These are phyloP conservation scores for Scedosporium apiospermum DNA, from an alignment of 2,329 filamentous ascomycete genomes.

Conservation along the genomic window DNA sequence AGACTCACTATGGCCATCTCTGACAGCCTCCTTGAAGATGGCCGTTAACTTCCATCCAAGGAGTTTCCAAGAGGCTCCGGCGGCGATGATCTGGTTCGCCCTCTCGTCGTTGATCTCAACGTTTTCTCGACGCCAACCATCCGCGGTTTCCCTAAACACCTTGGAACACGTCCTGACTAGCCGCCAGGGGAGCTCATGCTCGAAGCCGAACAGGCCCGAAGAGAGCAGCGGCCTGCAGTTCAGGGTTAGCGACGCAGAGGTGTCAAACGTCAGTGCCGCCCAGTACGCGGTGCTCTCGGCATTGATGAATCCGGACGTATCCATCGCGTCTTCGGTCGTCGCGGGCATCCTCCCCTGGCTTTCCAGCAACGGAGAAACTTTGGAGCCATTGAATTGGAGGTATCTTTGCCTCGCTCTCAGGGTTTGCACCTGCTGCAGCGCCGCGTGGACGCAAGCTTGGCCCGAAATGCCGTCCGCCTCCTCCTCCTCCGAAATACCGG, in stretches of 20 bases:
- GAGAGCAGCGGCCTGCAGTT: slow-evolving; percentile 28
- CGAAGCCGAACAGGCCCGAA: slow-evolving; percentile 24
- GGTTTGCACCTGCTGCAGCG: slow-evolving; percentile 29
- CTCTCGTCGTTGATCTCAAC: slow-evolving; percentile 20
- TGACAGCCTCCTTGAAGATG: slow-evolving; percentile 21
- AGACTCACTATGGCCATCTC: slow-evolving; percentile 21
- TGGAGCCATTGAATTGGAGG: slow-evolving; percentile 28
- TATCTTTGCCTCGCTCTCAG: slow-evolving; percentile 27
- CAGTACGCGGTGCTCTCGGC: slow-evolving; percentile 30
- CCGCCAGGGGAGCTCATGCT: slow-evolving; percentile 19
- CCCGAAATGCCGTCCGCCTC: slow-evolving; percentile 28
- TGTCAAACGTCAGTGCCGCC: slow-evolving; percentile 31
- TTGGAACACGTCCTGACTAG: slow-evolving; percentile 18
- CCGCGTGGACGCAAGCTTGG: slow-evolving; percentile 28
- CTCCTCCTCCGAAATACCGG: slow-evolving; percentile 28
- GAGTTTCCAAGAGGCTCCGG: slow-evolving; percentile 19
- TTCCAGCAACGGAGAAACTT: slow-evolving; percentile 20
- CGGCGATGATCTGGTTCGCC: slow-evolving; percentile 20
- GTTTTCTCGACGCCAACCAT: slow-evolving; percentile 16
- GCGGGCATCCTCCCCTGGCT: slow-evolving; percentile 13
- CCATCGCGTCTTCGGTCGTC: slow-evolving; percentile 16
- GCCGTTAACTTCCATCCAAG: slow-evolving; percentile 22
- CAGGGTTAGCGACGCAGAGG: slow-evolving; percentile 28
- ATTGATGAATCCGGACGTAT: slow-evolving; percentile 22
- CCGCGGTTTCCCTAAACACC: slow-evolving; percentile 18